Conservation (phyloP, 305 asterid species). For the Solanum hybrid region DNA sequence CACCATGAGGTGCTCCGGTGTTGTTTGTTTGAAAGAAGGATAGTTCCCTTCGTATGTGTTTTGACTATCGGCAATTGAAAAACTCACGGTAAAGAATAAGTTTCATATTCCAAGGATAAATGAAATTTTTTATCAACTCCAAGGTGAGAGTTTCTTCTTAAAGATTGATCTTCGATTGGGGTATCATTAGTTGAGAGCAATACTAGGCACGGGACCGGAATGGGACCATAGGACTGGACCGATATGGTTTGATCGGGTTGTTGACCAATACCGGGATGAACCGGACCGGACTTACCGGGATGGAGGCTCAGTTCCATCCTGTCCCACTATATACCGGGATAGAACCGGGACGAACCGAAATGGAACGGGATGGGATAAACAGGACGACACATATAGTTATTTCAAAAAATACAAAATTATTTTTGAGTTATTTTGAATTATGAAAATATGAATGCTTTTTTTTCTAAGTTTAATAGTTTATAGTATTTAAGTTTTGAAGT, state of each 20-base stretch:
- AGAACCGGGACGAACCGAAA: no score
- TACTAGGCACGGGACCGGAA: neutral
- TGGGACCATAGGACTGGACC: neutral
- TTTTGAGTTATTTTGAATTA: neutral
- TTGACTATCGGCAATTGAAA: neutral
- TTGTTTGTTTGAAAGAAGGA: no score
- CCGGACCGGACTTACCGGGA: neutral
- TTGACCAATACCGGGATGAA: neutral
- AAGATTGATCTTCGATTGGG: neutral
- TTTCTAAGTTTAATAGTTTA: neutral
- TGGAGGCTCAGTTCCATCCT: neutral
- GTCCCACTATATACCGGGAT: neutral
- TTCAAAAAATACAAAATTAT: neutral
- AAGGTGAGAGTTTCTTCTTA: neutral
- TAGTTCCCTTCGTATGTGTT: neutral
- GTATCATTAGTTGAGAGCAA: neutral
- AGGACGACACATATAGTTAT: neutral
- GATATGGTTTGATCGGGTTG: neutral
- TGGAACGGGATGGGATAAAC: neutral
- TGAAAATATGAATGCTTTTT: neutral
- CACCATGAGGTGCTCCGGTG: neutral
- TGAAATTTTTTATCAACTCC: neutral
- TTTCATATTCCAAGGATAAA: neutral
- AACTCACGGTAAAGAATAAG: neutral
- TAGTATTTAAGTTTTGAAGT: neutral